Base-by-base conservation (phyloP, 2,329 filamentous ascomycete genomes). In the Berkeleyomyces rouxiae region DNA sequence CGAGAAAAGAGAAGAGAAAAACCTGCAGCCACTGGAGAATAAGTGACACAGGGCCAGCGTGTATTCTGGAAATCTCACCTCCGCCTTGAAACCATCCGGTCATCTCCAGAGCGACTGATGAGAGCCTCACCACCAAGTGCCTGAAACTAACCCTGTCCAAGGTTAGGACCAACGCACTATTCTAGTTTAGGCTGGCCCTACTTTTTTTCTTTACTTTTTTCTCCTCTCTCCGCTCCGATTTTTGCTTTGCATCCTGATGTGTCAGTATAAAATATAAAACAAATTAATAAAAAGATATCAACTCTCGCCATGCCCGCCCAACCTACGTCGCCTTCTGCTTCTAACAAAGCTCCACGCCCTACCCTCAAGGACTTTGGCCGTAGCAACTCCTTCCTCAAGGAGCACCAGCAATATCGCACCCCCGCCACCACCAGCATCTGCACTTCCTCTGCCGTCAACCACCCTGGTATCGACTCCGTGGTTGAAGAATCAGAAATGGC, bases 391-490 rank as follows among this genome's bases (percentile, higher is more conserved):
- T 85, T 82, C 69, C 74, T 85, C 63, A 77, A 78, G 70, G 82
- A 85, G 67, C 80, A 84, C 68, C 82, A 84, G 71, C 81, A 85
- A 69, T 83, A 82, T 67, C 80, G 82, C 58, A 79, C 80, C 39
- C 80, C 81, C 9, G 73, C 74, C 64, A 76, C 76, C 65, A 75
- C 78, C 57, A 81, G 83, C 37, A 75, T 74, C 63, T 76, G 78
- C 69, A 81, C 81, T 13, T 73, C 74, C 64, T 76, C 76, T 64
- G 76, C 78, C 57, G 82, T 83, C 39, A 75, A 74, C 64, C 77
- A 80, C 70, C 81, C 82, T 66, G 82, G 82, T 66, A 85, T 85
- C 67, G 83, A 86, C 69, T 82, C 81, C 55, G 81, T 85, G 13
- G 78, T 85, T 60, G 82, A 85, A 70, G 79, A 82, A 65, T 68